Evolutionary conservation across 345 rosid genomes (phyloP).

Genomic region (Noccaea bulbosa): DNA sequence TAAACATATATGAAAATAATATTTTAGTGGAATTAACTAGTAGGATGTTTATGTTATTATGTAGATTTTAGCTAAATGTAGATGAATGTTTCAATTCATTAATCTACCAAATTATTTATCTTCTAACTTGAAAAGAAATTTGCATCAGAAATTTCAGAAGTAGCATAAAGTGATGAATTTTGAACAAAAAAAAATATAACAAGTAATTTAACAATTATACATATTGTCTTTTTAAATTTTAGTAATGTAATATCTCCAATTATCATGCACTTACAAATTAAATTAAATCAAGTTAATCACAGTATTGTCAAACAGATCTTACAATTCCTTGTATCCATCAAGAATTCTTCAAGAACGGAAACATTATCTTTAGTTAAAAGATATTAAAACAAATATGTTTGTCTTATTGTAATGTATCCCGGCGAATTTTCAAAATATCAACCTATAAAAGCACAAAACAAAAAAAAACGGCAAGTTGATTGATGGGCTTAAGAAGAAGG

Average conservation of each 20-base stretch:
- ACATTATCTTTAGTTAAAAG: background rate
- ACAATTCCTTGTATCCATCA: background rate
- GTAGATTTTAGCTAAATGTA: too few species aligned
- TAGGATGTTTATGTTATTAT: too few species aligned
- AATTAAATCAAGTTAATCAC: background rate
- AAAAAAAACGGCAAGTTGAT: background rate
- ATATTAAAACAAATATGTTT: background rate
- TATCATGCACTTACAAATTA: background rate
- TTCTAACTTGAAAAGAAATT: too few species aligned
- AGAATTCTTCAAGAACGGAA: background rate
- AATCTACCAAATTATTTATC: too few species aligned
- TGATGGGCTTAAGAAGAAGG: conserved; percentile 1
- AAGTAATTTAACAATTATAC: too few species aligned
- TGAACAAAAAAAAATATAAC: background rate
- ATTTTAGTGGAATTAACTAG: too few species aligned
- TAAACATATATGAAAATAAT: too few species aligned
- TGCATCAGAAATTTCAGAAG: background rate
- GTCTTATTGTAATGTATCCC: conserved; percentile 4
- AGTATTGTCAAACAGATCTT: too few species aligned
- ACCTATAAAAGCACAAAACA: background rate
- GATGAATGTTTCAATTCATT: too few species aligned
- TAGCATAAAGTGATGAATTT: too few species aligned
- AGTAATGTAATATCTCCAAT: too few species aligned
- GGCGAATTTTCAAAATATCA: background rate
- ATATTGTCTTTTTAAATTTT: background rate